These are phyloP conservation scores for Penicillium macrosclerotiorum DNA, from an alignment of 495 filamentous ascomycete species.

Conservation along the genomic window DNA sequence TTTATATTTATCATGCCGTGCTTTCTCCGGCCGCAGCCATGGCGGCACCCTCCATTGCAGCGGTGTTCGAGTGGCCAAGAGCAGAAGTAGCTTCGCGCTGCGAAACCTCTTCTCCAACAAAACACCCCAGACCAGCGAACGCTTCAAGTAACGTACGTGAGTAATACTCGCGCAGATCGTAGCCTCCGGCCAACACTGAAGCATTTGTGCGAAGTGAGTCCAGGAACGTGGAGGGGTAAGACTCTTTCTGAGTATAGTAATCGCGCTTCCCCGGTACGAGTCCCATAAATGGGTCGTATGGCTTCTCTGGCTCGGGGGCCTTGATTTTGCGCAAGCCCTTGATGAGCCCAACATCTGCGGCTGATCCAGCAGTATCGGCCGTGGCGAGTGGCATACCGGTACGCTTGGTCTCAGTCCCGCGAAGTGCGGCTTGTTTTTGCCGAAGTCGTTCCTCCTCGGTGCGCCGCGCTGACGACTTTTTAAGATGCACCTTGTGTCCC, in stretches of 20 bases:
- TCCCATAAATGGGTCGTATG: conserved; percentile 88
- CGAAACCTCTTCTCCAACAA: conserved; percentile 74
- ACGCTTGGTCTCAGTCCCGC: conserved; percentile 36
- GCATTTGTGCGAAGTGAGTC: conserved; percentile 58
- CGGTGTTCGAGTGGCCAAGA: conserved; percentile 15
- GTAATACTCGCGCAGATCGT: conserved; percentile 77
- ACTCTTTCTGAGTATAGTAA: conserved; percentile 64
- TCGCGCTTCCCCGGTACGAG: conserved; percentile 59
- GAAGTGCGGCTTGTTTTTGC: conserved; percentile 45
- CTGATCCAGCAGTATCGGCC: conserved; percentile 20
- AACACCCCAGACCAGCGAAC: conserved; percentile 82
- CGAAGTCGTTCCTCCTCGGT: conserved; percentile 49
- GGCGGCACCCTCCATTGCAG: conserved; percentile 33
- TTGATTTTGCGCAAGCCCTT: conserved; percentile 71
- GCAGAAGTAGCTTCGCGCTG: conserved; percentile 32
- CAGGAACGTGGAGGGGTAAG: conserved; percentile 66
- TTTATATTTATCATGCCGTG: background rate
- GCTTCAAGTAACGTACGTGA: conserved; percentile 78
- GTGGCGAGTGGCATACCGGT: conserved; percentile 19
- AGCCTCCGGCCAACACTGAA: conserved; percentile 73
- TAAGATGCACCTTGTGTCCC: conserved; percentile 63
- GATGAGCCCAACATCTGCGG: conserved; percentile 50
- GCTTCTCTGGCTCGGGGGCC: conserved; percentile 61
- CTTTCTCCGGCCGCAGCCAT: conserved; percentile 22
- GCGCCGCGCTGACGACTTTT: conserved; percentile 58